These are phyloP conservation scores for Cubamyces lactineus DNA, from an alignment of 768 basidiomycete species.

Conservation along the genomic window DNA sequence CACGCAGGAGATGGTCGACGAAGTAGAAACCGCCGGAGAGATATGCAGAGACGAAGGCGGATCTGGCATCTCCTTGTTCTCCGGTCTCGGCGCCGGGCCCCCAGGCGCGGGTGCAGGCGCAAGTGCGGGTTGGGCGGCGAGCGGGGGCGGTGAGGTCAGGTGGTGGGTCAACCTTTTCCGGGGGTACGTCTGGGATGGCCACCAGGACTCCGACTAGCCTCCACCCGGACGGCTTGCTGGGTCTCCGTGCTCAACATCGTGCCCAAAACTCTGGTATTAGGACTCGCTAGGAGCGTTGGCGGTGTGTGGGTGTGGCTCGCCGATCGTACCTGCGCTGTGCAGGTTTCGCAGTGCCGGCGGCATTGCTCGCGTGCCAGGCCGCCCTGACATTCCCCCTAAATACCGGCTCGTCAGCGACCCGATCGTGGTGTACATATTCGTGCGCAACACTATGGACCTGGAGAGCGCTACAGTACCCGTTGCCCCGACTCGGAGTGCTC, in stretches of 20 bases:
- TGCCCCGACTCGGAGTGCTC: no score
- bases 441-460: no score
- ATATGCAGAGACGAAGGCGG: constrained; percentile 77
- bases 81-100: constrained; percentile 5
- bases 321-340: no score
- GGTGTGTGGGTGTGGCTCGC: no score
- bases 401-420: no score
- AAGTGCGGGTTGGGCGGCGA: constrained; percentile 12
- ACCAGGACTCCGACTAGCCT: constrained; percentile 39
- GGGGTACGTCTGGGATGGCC: constrained; percentile 78
- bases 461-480: no score
- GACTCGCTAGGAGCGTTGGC: no score
- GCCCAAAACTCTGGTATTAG: no score
- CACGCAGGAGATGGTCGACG: constrained; percentile 75
- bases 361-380: no score
- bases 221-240: neutral
- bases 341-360: no score
- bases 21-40: constrained; percentile 69
- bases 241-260: neutral
- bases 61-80: constrained; percentile 30
- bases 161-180: constrained; percentile 75
- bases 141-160: constrained; percentile 55
- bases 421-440: no score
- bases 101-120: neutral
- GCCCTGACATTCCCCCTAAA: no score